Evolutionary conservation across 2,329 filamentous ascomycete genomes (phyloP), one percentile per base, ranked within the genome.

Genomic region (Botrytis cinerea): DNA sequence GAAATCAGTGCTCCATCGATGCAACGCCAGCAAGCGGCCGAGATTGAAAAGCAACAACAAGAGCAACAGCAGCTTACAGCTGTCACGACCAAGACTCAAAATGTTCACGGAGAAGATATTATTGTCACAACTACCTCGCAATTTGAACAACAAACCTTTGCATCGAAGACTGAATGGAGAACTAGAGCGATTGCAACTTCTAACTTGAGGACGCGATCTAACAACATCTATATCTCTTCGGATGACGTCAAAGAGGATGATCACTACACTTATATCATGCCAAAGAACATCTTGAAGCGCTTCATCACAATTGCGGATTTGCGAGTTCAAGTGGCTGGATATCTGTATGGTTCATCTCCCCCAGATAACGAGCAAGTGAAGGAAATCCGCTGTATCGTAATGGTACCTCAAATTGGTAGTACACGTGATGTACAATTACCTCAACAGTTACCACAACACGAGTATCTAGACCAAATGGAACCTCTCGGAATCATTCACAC

Each of bases 221-320:
- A 98, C 87, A 98, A 99, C 84, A 97, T 99, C 80, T 99, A 98
- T 83, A 97, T 99, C 78, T 97, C 96, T 12, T 96, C 95, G 0
- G 94, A 98, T 71, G 96, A 98, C 81, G 93, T 95, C 77, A 93
- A 94, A 71, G 89, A 96, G 76, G 94, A 97, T 74, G 93, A 95
- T 57, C 88, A 91, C 79, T 92, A 93, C 81, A 99, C 95, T 0
- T 99, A 98, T 80, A 93, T 99, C 80, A 98, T 99, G 93, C 96
- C 96, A 0, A 99, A 98, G 89, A 99, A 99, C 82, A 92, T 99
- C 67, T 88, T 99, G 79, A 98, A 97, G 87, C 93, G 94, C 77
- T 99, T 99, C 86, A 98, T 99, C 84, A 96, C 93, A 38, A 97
- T 99, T 80, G 92, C 96, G 64, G 96, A 99, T 85, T 89, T 99